These are phyloP conservation scores for Pseudonitzschia multistriata DNA, from an alignment of 108 stramenopile genomes.

Conservation along the genomic window DNA sequence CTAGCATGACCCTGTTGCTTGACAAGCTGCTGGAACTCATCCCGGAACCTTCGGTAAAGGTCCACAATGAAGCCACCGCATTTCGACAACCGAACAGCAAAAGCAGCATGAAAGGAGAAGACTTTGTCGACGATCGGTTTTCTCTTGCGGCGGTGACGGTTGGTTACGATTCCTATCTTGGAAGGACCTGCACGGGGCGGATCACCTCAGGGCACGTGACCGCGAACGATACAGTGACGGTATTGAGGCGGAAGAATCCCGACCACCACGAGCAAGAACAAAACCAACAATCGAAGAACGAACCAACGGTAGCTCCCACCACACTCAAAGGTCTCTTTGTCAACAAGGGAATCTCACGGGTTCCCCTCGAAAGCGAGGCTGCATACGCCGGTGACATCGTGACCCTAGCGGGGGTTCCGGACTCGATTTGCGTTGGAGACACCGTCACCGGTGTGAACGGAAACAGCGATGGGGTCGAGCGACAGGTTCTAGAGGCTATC, in stretches of 20 bases:
- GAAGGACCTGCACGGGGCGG: constrained; percentile 80
- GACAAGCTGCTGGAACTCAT: constrained; percentile 76
- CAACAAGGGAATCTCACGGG: constrained; percentile 69
- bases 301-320: constrained; percentile 14
- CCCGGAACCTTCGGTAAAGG: constrained; percentile 69
- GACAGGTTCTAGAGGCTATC: constrained; percentile 51
- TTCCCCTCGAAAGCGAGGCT: constrained; percentile 65
- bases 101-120: constrained; percentile 22
- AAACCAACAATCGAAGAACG: background rate
- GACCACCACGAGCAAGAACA: background rate
- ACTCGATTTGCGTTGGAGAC: constrained; percentile 83
- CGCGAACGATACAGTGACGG: constrained; percentile 47
- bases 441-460: constrained; percentile 72
- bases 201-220: constrained; percentile 65
- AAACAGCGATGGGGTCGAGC: constrained; percentile 18
- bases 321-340: constrained; percentile 71
- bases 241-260: constrained; percentile 39
- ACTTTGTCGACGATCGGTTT: constrained; percentile 57
- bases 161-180: constrained; percentile 82
- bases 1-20: constrained; percentile 77
- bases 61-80: constrained; percentile 23
- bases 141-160: constrained; percentile 87
- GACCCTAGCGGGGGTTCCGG: constrained; percentile 89
- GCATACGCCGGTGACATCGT: constrained; percentile 96
- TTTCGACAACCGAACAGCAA: constrained; percentile 13